Conservation (phyloP, 164 flowering plant genomes). For the Malania oleifera region DNA sequence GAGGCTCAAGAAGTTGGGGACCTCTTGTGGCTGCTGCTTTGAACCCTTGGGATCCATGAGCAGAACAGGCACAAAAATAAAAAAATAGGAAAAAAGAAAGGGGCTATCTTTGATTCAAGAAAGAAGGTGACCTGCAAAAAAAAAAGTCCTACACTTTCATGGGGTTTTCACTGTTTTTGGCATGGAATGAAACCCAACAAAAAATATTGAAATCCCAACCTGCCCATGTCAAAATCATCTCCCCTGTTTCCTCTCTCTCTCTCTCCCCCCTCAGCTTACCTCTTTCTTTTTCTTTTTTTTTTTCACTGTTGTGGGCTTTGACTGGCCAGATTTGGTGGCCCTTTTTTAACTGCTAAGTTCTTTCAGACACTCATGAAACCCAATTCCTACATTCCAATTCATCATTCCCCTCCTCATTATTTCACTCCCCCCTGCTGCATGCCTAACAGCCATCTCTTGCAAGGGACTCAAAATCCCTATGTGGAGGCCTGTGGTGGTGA, state of each 20-base stretch:
- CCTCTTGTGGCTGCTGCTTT: neutral
- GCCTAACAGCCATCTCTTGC: constrained; percentile 30
- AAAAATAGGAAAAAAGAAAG: neutral
- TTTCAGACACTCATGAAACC: constrained; percentile 1
- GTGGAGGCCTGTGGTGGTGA: constrained; percentile 10
- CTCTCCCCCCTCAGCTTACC: too few relatives aligned
- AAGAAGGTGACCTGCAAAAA: neutral
- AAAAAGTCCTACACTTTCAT: neutral
- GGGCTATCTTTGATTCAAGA: neutral
- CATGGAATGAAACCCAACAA: neutral
- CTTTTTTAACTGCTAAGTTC: neutral
- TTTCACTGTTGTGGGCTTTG: neutral
- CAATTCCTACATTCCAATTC: constrained; percentile 23
- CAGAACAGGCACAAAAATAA: neutral
- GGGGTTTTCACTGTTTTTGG: neutral
- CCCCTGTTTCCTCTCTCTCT: too few relatives aligned
- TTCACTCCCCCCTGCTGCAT: constrained; percentile 11
- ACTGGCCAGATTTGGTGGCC: neutral
- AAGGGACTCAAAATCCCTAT: constrained; percentile 31
- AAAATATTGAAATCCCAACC: constrained; percentile 1
- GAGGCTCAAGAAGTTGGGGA: neutral
- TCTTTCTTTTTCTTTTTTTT: neutral
- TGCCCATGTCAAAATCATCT: neutral
- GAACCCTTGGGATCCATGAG: neutral
- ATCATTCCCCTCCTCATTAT: constrained; percentile 1